Percentiles rank a stretch among this genome's conserved stretches.
Conservation (phyloP, 768 basidiomycete species). For the Russula compacta region DNA sequence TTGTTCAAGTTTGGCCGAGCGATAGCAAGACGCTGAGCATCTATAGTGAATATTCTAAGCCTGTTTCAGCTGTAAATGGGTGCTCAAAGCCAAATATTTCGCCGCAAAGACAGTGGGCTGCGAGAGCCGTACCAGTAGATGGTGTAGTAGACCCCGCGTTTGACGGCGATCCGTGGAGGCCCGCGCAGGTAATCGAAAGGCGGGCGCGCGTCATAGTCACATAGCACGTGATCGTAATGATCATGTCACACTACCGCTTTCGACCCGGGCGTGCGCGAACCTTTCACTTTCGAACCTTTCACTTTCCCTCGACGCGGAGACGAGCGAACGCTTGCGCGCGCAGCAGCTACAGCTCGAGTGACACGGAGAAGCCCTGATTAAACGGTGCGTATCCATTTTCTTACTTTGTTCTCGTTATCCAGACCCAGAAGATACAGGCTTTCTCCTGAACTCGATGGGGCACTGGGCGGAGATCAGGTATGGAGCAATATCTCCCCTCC, state of each 20-base stretch:
- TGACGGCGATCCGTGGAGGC: no score
- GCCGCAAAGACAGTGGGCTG: background rate
- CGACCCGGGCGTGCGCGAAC: no score
- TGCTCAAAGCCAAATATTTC: background rate
- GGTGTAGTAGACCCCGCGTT: background rate
- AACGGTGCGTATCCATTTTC: background rate
- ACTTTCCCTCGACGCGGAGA: background rate
- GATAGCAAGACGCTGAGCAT: background rate
- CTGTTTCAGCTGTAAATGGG: background rate
- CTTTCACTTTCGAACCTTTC: background rate
- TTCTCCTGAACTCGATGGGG: slow-evolving; percentile 10
- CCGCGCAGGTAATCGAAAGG: background rate
- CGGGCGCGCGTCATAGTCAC: slow-evolving; percentile 8
- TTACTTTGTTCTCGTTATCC: background rate
- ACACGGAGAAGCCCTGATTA: slow-evolving; percentile 4
- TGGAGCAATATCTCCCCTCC: background rate
- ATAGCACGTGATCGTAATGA: slow-evolving; percentile 4
- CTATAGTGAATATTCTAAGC: background rate
- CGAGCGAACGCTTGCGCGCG: slow-evolving; percentile 1
- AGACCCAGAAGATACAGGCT: background rate
- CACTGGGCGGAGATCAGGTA: background rate
- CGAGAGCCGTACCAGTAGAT: background rate
- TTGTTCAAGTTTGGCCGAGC: background rate
- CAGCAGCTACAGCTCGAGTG: slow-evolving; percentile 2
- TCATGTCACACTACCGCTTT: background rate